A percentile compares a stretch with the other conserved stretches of the same genome.
Conservation (phyloP, 768 basidiomycete species). For the Auriscalpium vulgare region DNA sequence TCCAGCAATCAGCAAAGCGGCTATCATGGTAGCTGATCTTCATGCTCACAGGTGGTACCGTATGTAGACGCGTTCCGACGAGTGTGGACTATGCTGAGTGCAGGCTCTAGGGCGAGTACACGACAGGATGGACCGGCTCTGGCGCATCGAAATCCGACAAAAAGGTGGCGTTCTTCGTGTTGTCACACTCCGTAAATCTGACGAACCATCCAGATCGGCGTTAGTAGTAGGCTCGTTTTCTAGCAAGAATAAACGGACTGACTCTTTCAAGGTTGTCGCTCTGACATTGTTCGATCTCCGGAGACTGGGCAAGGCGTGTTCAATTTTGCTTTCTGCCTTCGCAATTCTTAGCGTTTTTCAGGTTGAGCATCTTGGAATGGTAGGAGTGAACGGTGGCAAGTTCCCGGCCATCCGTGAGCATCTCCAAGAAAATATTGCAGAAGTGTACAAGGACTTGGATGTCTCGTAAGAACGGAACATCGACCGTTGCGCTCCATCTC, state of each 20-base stretch:
- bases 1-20: conserved; percentile 6
- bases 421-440: conserved; percentile 72
- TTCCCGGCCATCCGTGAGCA: conserved; percentile 82
- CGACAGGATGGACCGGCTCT: conserved; percentile 87
- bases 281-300: conserved; percentile 87
- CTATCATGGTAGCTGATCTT: background rate
- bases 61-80: conserved; percentile 16
- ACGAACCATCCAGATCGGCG: conserved; percentile 24
- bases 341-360: conserved; percentile 19
- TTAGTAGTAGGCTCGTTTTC: background rate
- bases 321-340: conserved; percentile 1
- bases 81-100: no score
- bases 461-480: conserved; percentile 44
- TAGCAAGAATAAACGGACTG: background rate
- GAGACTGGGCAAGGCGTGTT: conserved; percentile 63
- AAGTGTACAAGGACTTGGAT: conserved; percentile 84
- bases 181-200: conserved; percentile 17
- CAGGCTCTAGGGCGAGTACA: conserved; percentile 67
- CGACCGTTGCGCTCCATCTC: background rate
- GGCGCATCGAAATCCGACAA: conserved; percentile 95
- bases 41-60: conserved; percentile 37
- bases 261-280: conserved; percentile 66
- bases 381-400: conserved; percentile 81
- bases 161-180: conserved; percentile 48
- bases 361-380: conserved; percentile 78